phyloP scores from a whole-genome alignment of 257 asterid species.

The Orobanche coerulescens region DNA sequence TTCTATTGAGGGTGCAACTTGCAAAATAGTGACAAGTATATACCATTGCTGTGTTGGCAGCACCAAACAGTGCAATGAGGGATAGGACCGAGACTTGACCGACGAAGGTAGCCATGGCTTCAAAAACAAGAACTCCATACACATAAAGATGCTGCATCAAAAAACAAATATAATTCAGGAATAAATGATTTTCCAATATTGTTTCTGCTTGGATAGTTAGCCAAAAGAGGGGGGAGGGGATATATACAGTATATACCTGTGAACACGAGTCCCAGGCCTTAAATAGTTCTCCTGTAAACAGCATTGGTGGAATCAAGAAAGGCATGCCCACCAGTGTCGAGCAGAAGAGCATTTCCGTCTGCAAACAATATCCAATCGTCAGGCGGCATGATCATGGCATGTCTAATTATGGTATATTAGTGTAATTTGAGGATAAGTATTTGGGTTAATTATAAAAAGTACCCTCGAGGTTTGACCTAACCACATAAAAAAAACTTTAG shows the following conservation, averaged over 20 bases:
- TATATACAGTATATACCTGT: conserved; percentile 31
- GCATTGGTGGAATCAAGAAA: conserved; percentile 86
- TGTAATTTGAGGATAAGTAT: too few relatives aligned
- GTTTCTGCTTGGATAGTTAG: background rate
- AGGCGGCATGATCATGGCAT: background rate
- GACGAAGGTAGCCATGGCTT: conserved; percentile 87
- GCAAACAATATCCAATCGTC: conserved; percentile 4
- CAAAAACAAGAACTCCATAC: conserved; percentile 79
- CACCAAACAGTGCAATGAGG: conserved; percentile 85
- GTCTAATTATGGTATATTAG: too few relatives aligned
- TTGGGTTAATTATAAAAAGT: too few relatives aligned
- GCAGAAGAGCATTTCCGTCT: conserved; percentile 97
- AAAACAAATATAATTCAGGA: background rate
- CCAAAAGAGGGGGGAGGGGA: background rate
- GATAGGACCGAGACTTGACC: conserved; percentile 96
- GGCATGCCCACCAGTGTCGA: conserved; percentile 95
- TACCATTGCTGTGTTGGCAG: conserved; percentile 97
- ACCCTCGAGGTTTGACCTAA: too few relatives aligned
- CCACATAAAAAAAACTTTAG: too few relatives aligned
- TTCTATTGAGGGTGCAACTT: background rate
- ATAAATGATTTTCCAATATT: background rate
- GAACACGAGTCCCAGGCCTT: conserved; percentile 79
- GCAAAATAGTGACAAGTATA: background rate
- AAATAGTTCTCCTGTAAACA: conserved; percentile 73
- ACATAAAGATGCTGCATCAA: conserved; percentile 76